phyloP scores from a whole-genome alignment of 345 rosid genomes.

The Syzygium oleosum region DNA sequence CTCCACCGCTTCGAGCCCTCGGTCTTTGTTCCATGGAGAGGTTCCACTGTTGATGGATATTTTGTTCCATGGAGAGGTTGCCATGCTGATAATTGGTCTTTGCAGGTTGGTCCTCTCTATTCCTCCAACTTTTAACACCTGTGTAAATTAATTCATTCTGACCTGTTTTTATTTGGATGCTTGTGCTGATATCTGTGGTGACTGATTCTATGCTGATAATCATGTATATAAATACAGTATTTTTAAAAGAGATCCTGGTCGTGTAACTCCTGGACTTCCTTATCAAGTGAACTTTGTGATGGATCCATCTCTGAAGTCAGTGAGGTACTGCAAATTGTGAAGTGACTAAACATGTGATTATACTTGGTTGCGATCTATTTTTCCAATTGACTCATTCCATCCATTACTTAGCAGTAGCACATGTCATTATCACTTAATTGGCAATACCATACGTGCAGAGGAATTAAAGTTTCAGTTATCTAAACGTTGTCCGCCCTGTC shows the following conservation, averaged over 20 bases:
- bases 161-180: background rate
- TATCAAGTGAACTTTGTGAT: slow-evolving; percentile 6
- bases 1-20: too few relatives aligned
- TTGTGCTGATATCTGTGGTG: background rate
- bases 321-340: background rate
- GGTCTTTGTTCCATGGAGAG: too few relatives aligned
- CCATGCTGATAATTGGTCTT: slow-evolving; percentile 34
- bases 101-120: slow-evolving; percentile 31
- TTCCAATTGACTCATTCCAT: background rate
- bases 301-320: background rate
- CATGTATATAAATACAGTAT: slow-evolving; percentile 25
- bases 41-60: slow-evolving; percentile 15
- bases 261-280: slow-evolving; percentile 9
- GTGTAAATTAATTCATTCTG: background rate
- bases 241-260: slow-evolving; percentile 45
- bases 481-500: background rate
- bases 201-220: background rate
- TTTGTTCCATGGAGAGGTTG: slow-evolving; percentile 32
- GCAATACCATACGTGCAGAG: background rate
- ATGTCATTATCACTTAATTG: background rate
- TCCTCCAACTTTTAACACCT: background rate
- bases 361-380: background rate
- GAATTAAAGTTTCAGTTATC: background rate
- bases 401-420: too few relatives aligned
- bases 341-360: background rate